These are phyloP conservation scores for Crataegus laevigata DNA, from an alignment of 306 rosid genomes.

Conservation along the genomic window DNA sequence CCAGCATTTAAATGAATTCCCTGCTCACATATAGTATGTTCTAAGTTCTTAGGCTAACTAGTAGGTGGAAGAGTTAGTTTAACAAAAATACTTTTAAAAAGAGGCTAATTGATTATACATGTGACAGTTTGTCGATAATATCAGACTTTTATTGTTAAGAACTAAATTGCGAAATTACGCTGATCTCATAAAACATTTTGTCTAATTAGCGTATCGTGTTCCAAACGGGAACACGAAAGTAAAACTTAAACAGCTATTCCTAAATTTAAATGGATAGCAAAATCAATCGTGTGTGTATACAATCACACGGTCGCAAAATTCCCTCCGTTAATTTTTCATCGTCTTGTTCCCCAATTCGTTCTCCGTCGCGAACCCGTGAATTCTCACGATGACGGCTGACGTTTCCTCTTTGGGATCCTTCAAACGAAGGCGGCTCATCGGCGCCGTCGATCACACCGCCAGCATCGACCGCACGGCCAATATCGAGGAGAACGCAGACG, in stretches of 20 bases:
- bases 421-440: neutral
- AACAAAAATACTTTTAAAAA: too few species aligned
- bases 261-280: too few species aligned
- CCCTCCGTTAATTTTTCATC: neutral
- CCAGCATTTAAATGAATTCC: too few species aligned
- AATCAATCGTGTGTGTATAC: neutral
- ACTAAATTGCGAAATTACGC: too few species aligned
- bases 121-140: too few species aligned
- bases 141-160: too few species aligned
- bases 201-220: neutral
- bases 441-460: neutral
- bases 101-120: accelerated
- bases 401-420: neutral
- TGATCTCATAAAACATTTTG: too few species aligned
- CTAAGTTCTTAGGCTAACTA: too few species aligned
- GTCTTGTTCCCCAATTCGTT: neutral
- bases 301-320: neutral
- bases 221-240: neutral
- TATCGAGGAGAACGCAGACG: neutral
- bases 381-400: neutral
- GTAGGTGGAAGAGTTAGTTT: too few species aligned
- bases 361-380: neutral
- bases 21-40: too few species aligned
- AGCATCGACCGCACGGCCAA: neutral
- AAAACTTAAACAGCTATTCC: neutral